A percentile compares a stretch with the other conserved stretches of the same genome.
phyloP scores from a whole-genome alignment of 352 stramenopile species.

The Phytophthora niederhauseri region DNA sequence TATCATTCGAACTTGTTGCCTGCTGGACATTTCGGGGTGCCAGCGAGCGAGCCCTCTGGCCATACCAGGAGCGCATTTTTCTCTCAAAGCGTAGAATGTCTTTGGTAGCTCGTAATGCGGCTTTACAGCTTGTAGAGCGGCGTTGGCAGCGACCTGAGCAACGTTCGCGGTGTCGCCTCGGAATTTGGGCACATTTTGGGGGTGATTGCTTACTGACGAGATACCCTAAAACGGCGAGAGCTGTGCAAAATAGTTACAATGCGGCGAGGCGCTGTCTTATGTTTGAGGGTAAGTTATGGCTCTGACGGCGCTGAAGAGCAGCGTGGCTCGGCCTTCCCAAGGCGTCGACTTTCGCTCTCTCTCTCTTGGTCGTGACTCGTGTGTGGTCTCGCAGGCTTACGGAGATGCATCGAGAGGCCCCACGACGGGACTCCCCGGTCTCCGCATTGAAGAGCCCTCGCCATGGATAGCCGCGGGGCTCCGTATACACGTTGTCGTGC shows the following conservation, averaged over 20 bases:
- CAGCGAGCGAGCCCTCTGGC: not conserved
- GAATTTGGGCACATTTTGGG: slow-evolving; percentile 16
- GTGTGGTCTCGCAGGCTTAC: slow-evolving; percentile 20
- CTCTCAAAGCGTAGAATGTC: no score
- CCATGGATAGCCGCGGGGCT: slow-evolving; percentile 25
- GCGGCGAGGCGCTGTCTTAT: slow-evolving; percentile 1
- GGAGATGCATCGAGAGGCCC: slow-evolving; percentile 15
- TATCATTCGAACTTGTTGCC: not conserved
- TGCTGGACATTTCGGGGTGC: not conserved
- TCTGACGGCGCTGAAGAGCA: not conserved
- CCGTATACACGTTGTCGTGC: slow-evolving; percentile 10
- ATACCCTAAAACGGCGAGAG: slow-evolving; percentile 17
- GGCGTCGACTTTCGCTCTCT: slow-evolving; percentile 10
- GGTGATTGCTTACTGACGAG: slow-evolving; percentile 27
- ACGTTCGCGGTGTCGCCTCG: not conserved
- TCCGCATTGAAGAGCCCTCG: slow-evolving; percentile 15
- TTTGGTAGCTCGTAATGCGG: no score
- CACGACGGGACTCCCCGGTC: slow-evolving; percentile 3
- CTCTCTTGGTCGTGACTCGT: not conserved
- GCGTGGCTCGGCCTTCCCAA: not conserved
- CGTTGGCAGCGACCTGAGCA: not conserved
- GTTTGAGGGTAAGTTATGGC: slow-evolving; percentile 3
- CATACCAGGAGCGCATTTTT: no score
- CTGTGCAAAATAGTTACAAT: slow-evolving; percentile 14
- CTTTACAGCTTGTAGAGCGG: not conserved